Base-by-base conservation (phyloP, 768 basidiomycete genomes). In the Phlebiopsis flavidoalba region DNA sequence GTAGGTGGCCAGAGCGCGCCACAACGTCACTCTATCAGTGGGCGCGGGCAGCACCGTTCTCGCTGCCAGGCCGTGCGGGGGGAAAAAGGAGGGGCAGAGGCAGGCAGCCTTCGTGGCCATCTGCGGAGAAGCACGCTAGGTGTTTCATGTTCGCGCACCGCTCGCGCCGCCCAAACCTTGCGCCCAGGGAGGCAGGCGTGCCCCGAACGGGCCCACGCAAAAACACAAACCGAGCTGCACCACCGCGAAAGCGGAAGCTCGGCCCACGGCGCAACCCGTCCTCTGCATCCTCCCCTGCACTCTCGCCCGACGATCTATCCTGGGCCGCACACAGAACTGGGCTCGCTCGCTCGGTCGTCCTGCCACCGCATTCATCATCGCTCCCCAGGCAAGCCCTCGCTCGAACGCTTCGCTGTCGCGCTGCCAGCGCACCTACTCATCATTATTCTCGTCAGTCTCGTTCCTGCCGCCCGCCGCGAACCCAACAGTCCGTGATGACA, bases 51-150 rank as follows among this genome's bases (percentile, higher is more conserved):
- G 35, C 17, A 40, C 54, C 54, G 54, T 36, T 3, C n/a, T 36
- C 37, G 12, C 54, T 37, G 58, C 48, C 48, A 59, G 48, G 12
- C 15, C 56, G 40, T 43, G n/a, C 58, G n/a, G 22, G 17, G 46
- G 7, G 48, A 31, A n/a, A n/a, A n/a, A n/a, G n/a, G n/a, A 6
- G 26, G 26, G 26, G 26, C 26, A 31, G 26, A 31, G 26, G 26
- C 98, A 31, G 26, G 26, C 98, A 31, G 26, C 26, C 58, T 59
- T 59, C 58, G 49, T 59, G 58, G 58, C 58, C 35, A 59, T 59
- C 58, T 59, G 58, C 58, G 58, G 36, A 58, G 45, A 36, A 58
- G 33, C 58, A 17, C n/a, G 15, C 14, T 52, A 40, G 48, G 58
- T 43, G 58, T 59, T 59, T 59, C 58, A 59, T 11, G 48, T 59